Conservation (phyloP, 306 rosid species). For the Psophocarpus tetragonolobus region DNA sequence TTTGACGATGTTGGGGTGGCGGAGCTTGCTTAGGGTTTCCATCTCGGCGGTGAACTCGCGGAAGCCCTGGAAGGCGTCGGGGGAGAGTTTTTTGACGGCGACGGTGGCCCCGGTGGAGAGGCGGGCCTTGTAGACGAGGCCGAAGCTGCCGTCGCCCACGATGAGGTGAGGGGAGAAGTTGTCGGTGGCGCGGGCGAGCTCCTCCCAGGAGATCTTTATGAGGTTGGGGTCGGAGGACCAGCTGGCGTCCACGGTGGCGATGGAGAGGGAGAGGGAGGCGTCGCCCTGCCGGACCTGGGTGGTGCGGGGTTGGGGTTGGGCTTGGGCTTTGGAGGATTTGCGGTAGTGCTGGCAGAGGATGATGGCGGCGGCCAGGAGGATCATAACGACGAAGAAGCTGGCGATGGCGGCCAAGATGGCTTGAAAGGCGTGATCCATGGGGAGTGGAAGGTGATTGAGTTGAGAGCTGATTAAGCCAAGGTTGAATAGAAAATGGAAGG, state of each 20-base stretch:
- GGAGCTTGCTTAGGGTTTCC: conserved; percentile 79
- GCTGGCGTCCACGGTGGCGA: conserved; percentile 54
- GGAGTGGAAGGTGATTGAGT: neutral
- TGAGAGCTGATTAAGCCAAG: neutral
- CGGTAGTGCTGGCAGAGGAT: conserved; percentile 40
- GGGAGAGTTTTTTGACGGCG: conserved; percentile 83
- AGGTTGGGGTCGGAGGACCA: conserved; percentile 67
- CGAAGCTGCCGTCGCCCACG: conserved; percentile 95
- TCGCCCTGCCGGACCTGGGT: neutral
- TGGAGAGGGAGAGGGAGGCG: conserved; percentile 23
- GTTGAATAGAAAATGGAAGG: neutral
- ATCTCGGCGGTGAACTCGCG: conserved; percentile 94
- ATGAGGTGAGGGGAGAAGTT: conserved; percentile 66
- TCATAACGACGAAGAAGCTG: conserved; percentile 55
- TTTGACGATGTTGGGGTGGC: conserved; percentile 68
- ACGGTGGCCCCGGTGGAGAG: conserved; percentile 69
- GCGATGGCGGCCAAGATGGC: conserved; percentile 49
- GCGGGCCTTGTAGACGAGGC: conserved; percentile 80
- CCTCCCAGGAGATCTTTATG: conserved; percentile 65
- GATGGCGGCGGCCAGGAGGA: conserved; percentile 43
- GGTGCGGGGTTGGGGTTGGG: neutral
- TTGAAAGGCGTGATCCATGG: neutral
- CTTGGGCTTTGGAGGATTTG: neutral
- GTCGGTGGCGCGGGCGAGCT: conserved; percentile 66
- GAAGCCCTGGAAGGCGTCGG: conserved; percentile 89